A percentile compares a stretch with the other conserved stretches of the same genome.
phyloP scores from a whole-genome alignment of 2,329 filamentous ascomycete genomes.

The Botrytis porri region DNA sequence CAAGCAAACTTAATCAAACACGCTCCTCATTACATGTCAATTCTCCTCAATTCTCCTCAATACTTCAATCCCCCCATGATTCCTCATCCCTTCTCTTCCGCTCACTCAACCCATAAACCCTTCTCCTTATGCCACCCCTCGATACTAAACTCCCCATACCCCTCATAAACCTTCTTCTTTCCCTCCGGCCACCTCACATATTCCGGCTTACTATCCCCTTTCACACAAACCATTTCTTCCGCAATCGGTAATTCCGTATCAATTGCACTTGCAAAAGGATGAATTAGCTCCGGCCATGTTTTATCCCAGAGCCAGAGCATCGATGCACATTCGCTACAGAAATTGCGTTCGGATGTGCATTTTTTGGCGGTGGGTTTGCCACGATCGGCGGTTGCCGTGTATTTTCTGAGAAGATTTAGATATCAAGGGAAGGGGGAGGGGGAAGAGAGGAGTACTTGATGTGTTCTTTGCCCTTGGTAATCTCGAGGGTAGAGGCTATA shows the following conservation, averaged over 20 bases:
- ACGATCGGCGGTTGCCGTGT: slow-evolving; percentile 44
- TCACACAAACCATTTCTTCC: slow-evolving; percentile 48
- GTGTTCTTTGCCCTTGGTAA: slow-evolving; percentile 43
- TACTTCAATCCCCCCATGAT: background rate
- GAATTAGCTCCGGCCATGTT: slow-evolving; percentile 47
- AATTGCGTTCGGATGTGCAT: slow-evolving; percentile 46
- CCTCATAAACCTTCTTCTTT: slow-evolving; percentile 43
- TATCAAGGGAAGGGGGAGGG: background rate
- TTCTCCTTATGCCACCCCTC: slow-evolving; percentile 48
- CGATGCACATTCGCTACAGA: slow-evolving; percentile 46
- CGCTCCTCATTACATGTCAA: background rate
- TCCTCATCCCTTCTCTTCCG: background rate
- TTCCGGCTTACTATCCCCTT: slow-evolving; percentile 44
- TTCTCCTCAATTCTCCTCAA: background rate
- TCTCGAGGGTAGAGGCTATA: slow-evolving; percentile 43
- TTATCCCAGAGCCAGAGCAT: slow-evolving; percentile 49
- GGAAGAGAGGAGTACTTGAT: slow-evolving; percentile 41
- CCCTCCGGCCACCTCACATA: slow-evolving; percentile 49
- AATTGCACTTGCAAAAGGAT: slow-evolving; percentile 49
- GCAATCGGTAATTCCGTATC: slow-evolving; percentile 46
- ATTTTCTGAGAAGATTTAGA: slow-evolving; percentile 42
- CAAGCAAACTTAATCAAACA: background rate
- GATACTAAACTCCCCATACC: slow-evolving; percentile 42
- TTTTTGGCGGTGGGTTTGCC: slow-evolving; percentile 41
- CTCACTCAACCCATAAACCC: slow-evolving; percentile 29